Base-by-base conservation (phyloP, 2,329 filamentous ascomycete genomes). In the Fusarium gaditjirri region DNA sequence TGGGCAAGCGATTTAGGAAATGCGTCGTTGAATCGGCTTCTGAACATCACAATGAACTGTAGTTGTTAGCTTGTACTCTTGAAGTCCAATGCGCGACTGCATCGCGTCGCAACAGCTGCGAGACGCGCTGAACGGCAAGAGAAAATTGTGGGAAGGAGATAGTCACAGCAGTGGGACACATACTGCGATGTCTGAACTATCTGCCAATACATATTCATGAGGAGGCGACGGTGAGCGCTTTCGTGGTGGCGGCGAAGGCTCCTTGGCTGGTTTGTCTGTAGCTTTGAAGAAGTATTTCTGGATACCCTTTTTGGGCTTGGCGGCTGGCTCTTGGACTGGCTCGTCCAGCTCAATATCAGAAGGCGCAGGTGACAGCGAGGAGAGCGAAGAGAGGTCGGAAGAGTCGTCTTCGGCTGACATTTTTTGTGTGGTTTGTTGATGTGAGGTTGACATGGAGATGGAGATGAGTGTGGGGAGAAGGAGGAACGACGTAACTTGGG, bases 11-110 rank as follows among this genome's bases (percentile, higher is more conserved):
- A 96, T 82, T 94, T 92, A 52, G 95, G 92, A 75, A 99, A 96
- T 68, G 90, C 92, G 68, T 97, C 94, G 83, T 89, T 91, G 83
- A 99, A 98, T 79, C 96, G 94, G 82, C 93, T 93, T 81, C 95
- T 91, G 84, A 98, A 99, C 94, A 97, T 98, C 75, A 98, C 94
- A 82, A 99, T 93, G 84, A 99, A 98, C 94, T 98, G 77, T 75
- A 76, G 75, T 78, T 78, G 77, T 82, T 79, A 83, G 81, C 76
- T 71, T 72, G 61, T 65, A 41, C 65, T 68, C 68, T 77, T 77
- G 73, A 76, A 76, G 74, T 80, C 74, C 75, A 72, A 72, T 49
- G 86, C 87, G 87, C 86, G 86, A 86, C 80, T 77, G 79, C 52
- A 78, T 85, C 87, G 86, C 87, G 88, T 89, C 82, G 78, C 77